A percentile compares a stretch with the other conserved stretches of the same genome.
Conservation (phyloP, 768 basidiomycete genomes). For the Xanthoconium stramineum region DNA sequence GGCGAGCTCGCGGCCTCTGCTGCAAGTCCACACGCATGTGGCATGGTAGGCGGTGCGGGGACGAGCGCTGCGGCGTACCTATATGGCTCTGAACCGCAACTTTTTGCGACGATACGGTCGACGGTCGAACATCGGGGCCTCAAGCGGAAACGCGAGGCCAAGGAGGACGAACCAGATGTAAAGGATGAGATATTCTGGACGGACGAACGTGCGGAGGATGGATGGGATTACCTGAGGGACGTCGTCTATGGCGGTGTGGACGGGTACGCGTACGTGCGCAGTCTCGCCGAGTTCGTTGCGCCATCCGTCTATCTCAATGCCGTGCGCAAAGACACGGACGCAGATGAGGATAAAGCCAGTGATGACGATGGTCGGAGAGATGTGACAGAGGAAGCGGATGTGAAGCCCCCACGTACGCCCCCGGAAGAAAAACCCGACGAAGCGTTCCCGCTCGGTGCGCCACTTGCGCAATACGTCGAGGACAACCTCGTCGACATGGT, state of each 20-base stretch:
- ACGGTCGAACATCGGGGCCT: conserved; percentile 28
- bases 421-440: background rate
- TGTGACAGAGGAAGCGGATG: background rate
- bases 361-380: background rate
- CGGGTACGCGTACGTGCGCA: conserved; percentile 72
- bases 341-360: background rate
- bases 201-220: conserved; percentile 45
- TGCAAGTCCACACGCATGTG: conserved; percentile 15
- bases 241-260: conserved; percentile 80
- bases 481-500: conserved; percentile 39
- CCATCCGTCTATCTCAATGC: conserved; percentile 19
- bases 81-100: conserved; percentile 14
- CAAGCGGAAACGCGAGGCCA: conserved; percentile 20
- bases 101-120: conserved; percentile 39
- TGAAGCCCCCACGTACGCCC: background rate
- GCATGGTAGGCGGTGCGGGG: background rate
- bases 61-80: conserved; percentile 5
- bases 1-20: conserved; percentile 40
- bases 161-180: background rate
- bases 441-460: conserved; percentile 26
- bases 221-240: conserved; percentile 65
- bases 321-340: background rate
- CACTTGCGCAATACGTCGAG: conserved; percentile 40
- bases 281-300: conserved; percentile 68
- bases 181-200: conserved; percentile 43